Conservation (phyloP, 176 grass and related monocot species). For the Musa itinerans region DNA sequence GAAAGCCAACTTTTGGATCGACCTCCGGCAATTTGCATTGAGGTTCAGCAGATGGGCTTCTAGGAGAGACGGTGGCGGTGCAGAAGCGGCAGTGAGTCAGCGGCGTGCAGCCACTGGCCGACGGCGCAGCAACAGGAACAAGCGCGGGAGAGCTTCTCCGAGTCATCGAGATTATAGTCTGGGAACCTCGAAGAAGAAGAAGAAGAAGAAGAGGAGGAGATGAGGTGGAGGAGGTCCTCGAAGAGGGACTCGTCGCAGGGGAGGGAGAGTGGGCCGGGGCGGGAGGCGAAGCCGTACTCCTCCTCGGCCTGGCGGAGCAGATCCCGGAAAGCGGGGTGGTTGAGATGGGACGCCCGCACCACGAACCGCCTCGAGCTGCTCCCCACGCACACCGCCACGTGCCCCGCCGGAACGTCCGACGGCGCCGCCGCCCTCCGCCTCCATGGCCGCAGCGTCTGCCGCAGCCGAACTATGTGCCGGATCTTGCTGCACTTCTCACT, state of each 20-base stretch:
- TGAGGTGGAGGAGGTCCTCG: constrained; percentile 56
- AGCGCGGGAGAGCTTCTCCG: constrained; percentile 20
- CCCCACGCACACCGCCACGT: constrained; percentile 70
- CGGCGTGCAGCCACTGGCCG: constrained; percentile 1
- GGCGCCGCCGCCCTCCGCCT: constrained; percentile 16
- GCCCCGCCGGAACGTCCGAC: constrained; percentile 42
- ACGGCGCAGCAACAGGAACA: constrained; percentile 38
- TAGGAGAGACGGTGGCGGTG: constrained; percentile 25
- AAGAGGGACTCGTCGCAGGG: constrained; percentile 87
- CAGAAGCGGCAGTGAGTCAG: constrained; percentile 49
- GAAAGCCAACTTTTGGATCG: too few species aligned
- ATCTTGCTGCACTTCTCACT: constrained; percentile 6
- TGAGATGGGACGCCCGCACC: constrained; percentile 63
- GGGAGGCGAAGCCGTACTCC: constrained; percentile 59
- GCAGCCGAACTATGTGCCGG: not conserved
- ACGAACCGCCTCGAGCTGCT: constrained; percentile 56
- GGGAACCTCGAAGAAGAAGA: constrained; percentile 21
- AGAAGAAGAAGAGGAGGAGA: constrained; percentile 36
- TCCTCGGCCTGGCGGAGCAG: constrained; percentile 71
- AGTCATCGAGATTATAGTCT: constrained; percentile 50
- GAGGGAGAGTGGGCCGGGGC: constrained; percentile 47
- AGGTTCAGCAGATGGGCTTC: constrained; percentile 42
- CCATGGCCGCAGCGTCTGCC: not conserved
- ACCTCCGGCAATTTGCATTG: not conserved
- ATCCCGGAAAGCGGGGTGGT: constrained; percentile 80